Base-by-base conservation (phyloP, 352 stramenopile genomes). In the Phytophthora foliorum region DNA sequence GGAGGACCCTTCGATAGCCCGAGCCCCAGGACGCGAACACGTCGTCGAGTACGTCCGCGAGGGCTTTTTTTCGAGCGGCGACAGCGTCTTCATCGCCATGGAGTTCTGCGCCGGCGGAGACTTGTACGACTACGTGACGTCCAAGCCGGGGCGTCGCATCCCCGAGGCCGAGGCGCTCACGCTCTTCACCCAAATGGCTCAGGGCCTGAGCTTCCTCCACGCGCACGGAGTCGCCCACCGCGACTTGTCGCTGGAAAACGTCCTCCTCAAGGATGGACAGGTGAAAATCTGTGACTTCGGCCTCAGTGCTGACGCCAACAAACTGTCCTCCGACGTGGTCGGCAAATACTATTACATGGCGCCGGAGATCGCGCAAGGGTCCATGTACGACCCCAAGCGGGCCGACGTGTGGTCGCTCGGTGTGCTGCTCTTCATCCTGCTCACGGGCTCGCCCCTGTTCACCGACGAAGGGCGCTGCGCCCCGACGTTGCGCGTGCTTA, bases 281-380 rank as follows among this genome's bases (percentile, higher is more conserved):
- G 77, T 72, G 48, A 90, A 84, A 67, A 78, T 93, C 42, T 91
- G 82, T 48, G 81, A 91, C 68, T 93, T 93, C 72, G 85, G 83
- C 0, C 62, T 91, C 7, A 89, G 81, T 52, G 77, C 77, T 9
- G 69, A 78, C 27, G 77, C 82, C 10, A 63, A 69, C 13, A 45
- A 71, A 24, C 52, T 73, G 9, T 82, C 76, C 17, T 63, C 39
- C 3, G 82, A 88, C 14, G 41, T 68, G 13, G 85, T 91, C 3
- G 85, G 85, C 34, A 93, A 93, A 36, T 77, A 84, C 32, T 86
- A 90, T 69, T 92, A 92, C 74, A 94, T 89, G 78, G 86, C 86
- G 8, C 86, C 84, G 0, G 86, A 94, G 66, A 77, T 91, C 32
- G 59, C 53, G 1, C 44, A 64, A 3, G 67, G 57, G 7, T 50